Conservation (phyloP, 2,329 filamentous ascomycete genomes). For the Penicillium sp. region DNA sequence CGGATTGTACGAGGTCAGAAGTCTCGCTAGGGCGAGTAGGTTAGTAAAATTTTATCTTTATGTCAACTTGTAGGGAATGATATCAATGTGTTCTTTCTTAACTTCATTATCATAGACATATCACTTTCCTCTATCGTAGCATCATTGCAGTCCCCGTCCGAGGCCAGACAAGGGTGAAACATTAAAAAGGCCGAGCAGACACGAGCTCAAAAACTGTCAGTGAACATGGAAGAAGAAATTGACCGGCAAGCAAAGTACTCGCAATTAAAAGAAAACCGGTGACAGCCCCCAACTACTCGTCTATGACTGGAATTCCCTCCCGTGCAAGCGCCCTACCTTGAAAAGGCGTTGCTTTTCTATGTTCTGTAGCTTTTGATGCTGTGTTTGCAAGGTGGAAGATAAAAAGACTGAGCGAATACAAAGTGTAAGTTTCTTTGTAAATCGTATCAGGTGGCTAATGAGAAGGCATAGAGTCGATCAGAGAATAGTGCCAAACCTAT, state of each 20-base stretch:
- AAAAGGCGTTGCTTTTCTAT: conserved; percentile 6
- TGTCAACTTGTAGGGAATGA: neutral
- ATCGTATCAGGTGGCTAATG: conserved; percentile 24
- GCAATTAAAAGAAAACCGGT: neutral
- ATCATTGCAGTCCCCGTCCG: conserved; percentile 25
- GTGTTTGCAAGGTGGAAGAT: conserved; percentile 11
- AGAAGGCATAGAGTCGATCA: conserved; percentile 33
- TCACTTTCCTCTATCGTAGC: conserved; percentile 33
- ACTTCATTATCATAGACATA: conserved; percentile 33
- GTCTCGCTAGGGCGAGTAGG: too few relatives aligned
- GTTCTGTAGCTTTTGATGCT: conserved; percentile 14
- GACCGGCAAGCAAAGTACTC: neutral
- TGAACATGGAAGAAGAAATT: conserved; percentile 6
- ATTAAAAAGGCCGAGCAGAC: conserved; percentile 14
- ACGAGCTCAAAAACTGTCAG: conserved; percentile 12
- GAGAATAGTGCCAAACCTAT: conserved; percentile 52
- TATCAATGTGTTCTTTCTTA: conserved; percentile 25
- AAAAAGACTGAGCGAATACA: conserved; percentile 10
- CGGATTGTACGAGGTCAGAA: neutral
- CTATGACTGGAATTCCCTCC: neutral
- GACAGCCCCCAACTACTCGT: neutral
- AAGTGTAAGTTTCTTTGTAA: conserved; percentile 12
- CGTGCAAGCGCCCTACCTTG: neutral
- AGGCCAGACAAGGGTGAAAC: conserved; percentile 13
- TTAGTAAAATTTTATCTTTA: neutral